Conservation (phyloP, 2,329 filamentous ascomycete species). For the Apiospora koreana region DNA sequence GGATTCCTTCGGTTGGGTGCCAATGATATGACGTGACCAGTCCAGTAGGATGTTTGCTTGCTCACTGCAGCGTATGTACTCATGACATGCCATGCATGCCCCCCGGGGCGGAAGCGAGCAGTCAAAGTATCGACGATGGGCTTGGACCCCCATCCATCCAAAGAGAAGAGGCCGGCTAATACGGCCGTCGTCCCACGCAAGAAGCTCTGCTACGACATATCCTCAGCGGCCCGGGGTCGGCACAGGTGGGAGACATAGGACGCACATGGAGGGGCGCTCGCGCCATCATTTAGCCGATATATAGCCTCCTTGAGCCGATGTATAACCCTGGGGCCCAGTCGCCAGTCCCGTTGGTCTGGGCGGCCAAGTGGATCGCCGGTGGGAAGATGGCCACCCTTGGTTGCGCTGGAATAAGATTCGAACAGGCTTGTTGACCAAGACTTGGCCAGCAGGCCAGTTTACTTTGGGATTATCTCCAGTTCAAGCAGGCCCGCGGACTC, state of each 20-base stretch:
- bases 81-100: background rate
- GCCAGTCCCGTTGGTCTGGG: background rate
- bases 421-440: background rate
- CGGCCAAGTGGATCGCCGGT: background rate
- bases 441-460: background rate
- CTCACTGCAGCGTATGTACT: background rate
- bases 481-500: background rate
- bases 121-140: background rate
- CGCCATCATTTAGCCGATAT: conserved; percentile 5
- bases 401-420: background rate
- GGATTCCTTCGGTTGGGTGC: background rate
- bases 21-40: background rate
- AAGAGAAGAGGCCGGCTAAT: background rate
- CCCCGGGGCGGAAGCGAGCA: background rate
- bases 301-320: background rate
- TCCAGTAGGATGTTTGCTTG: background rate
- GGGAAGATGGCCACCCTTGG: background rate
- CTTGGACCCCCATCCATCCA: background rate
- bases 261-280: background rate
- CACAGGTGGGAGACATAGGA: no score
- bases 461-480: background rate
- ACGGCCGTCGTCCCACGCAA: background rate
- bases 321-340: background rate
- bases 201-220: background rate
- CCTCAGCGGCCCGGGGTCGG: background rate